phyloP scores from a whole-genome alignment of 352 stramenopile species.

The Phytophthora constricta region DNA sequence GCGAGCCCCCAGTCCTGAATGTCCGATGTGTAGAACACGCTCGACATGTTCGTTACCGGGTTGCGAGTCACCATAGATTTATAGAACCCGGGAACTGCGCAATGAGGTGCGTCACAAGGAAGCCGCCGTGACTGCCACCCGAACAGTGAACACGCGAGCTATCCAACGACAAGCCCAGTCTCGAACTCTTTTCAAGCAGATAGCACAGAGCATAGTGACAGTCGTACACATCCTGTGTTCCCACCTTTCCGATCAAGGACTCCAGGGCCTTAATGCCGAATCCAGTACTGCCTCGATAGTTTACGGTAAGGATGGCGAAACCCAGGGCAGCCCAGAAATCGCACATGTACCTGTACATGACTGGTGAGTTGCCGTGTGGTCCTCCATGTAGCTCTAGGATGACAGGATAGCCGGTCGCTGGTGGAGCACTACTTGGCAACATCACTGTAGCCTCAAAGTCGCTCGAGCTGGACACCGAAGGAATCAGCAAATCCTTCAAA shows the following conservation, averaged over 20 bases:
- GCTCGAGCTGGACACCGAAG: constrained; percentile 49
- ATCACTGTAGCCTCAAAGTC: constrained; percentile 85
- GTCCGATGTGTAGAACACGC: constrained; percentile 94
- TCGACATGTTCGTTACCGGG: constrained; percentile 94
- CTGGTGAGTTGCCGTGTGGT: constrained; percentile 89
- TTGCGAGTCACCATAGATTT: constrained; percentile 90
- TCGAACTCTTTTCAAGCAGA: constrained; percentile 65
- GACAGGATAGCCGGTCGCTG: constrained; percentile 66
- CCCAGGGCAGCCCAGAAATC: constrained; percentile 90
- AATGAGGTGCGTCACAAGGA: constrained; percentile 93
- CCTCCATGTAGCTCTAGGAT: constrained; percentile 93
- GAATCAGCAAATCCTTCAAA: constrained; percentile 57
- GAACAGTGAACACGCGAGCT: constrained; percentile 88
- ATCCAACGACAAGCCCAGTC: constrained; percentile 67
- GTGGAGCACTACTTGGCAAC: constrained; percentile 48
- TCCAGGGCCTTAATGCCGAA: constrained; percentile 92
- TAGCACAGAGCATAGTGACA: constrained; percentile 85
- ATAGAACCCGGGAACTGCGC: constrained; percentile 96
- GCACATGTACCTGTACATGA: constrained; percentile 88
- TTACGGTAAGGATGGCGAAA: constrained; percentile 94
- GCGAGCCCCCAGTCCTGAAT: constrained; percentile 97
- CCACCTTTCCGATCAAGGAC: constrained; percentile 90
- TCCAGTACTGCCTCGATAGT: constrained; percentile 96
- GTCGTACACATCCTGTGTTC: constrained; percentile 94
- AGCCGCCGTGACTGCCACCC: constrained; percentile 96